Conservation (phyloP, 2,329 filamentous ascomycete genomes). For the Colletotrichum sp. region DNA sequence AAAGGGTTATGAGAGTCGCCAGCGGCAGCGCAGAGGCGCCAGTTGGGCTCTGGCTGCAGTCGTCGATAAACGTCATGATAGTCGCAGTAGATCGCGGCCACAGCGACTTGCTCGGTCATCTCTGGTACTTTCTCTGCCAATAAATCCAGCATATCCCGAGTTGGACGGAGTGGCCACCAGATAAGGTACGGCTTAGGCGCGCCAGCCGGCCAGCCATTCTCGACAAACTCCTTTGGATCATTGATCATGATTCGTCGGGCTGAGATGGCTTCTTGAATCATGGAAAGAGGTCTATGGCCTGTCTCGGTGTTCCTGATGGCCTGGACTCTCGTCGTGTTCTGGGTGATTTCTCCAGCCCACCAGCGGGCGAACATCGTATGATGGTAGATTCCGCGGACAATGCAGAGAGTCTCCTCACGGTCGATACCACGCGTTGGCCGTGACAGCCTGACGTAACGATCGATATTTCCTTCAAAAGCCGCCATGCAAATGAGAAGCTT, state of each 20-base stretch:
- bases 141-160: not conserved
- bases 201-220: not conserved
- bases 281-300: not conserved
- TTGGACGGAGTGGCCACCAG: not conserved
- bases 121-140: not conserved
- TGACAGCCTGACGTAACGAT: slow-evolving; percentile 41
- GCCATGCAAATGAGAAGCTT: slow-evolving; percentile 41
- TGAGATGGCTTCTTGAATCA: not conserved
- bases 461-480: slow-evolving; percentile 41
- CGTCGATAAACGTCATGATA: not conserved
- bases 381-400: slow-evolving; percentile 40
- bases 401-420: slow-evolving; percentile 27
- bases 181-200: not conserved
- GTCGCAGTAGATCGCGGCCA: not conserved
- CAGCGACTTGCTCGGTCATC: not conserved
- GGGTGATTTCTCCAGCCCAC: slow-evolving; percentile 17
- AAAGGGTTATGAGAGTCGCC: not conserved
- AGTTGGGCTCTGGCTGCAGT: not conserved
- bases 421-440: slow-evolving; percentile 26
- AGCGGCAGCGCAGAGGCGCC: not conserved
- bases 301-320: not conserved
- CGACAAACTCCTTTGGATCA: not conserved
- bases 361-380: slow-evolving; percentile 39
- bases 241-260: not conserved
- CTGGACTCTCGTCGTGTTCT: not conserved